These are phyloP conservation scores for Trichoderma guizhouense DNA, from an alignment of 2,329 filamentous ascomycete species.

Conservation along the genomic window DNA sequence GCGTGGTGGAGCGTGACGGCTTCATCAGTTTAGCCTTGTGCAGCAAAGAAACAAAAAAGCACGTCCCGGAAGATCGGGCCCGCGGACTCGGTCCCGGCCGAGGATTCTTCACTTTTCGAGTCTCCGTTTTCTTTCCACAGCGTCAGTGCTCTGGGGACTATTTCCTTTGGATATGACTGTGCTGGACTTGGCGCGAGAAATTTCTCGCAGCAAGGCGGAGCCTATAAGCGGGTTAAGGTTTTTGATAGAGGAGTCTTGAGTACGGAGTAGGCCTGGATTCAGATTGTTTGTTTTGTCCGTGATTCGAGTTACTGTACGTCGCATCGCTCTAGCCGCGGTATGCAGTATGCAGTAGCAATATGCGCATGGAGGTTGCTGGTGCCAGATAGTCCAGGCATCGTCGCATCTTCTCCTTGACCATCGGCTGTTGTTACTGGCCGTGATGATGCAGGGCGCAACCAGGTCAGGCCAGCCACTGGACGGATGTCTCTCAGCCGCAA, in stretches of 20 bases:
- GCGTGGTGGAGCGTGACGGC: constrained; percentile 3
- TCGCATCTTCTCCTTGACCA: not conserved
- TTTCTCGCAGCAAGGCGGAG: constrained; percentile 2
- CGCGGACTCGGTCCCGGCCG: constrained; percentile 15
- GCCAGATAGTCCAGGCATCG: not conserved
- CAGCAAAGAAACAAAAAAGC: not conserved
- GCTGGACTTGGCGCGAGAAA: not conserved
- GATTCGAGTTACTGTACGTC: not conserved
- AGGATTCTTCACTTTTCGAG: not conserved
- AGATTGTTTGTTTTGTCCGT: not conserved
- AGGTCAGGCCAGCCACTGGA: constrained; percentile 1
- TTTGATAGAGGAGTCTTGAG: not conserved
- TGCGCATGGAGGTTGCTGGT: not conserved
- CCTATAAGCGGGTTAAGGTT: constrained; percentile 1
- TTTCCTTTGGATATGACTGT: not conserved
- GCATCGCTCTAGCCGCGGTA: not conserved
- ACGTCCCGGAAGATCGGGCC: constrained; percentile 7
- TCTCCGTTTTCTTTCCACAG: not conserved
- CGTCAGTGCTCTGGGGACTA: not conserved
- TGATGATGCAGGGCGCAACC: constrained; percentile 1
- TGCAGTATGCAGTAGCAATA: not conserved
- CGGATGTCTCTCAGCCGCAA: constrained; percentile 12
- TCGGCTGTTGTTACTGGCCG: constrained; percentile 11
- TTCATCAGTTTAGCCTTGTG: not conserved
- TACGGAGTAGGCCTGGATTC: not conserved